Evolutionary conservation across 2,329 filamentous ascomycete genomes (phyloP).

Genomic region (Pseudocercospora pini-densiflorae): DNA sequence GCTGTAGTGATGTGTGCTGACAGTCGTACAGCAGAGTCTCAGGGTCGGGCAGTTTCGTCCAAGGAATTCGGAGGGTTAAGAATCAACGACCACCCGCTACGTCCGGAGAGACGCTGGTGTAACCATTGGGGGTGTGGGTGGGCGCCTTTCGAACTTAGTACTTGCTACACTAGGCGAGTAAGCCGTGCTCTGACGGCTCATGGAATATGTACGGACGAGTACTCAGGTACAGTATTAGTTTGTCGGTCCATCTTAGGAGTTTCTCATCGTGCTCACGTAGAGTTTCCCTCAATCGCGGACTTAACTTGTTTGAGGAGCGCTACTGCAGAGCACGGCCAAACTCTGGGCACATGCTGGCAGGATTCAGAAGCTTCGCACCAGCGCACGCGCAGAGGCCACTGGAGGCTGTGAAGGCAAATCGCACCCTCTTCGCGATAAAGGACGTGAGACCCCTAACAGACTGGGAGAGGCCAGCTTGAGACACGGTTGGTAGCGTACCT

Average conservation of each 20-base stretch:
- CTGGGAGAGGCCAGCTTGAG: neutral
- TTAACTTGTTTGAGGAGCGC: neutral
- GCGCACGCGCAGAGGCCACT: neutral
- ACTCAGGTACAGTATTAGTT: neutral
- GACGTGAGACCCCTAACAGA: neutral
- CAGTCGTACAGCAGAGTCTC: neutral
- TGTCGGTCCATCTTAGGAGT: neutral
- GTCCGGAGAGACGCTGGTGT: neutral
- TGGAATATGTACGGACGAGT: neutral
- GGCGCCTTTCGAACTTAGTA: neutral
- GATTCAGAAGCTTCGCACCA: neutral
- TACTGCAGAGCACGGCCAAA: slow-evolving; percentile 3
- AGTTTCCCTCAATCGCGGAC: neutral
- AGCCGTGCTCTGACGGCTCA: neutral
- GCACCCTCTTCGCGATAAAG: neutral
- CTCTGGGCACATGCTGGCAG: neutral
- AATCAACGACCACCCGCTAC: neutral
- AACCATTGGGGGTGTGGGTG: neutral
- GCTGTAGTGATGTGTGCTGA: neutral
- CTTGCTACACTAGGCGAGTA: neutral
- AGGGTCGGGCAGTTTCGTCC: neutral
- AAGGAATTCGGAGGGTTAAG: slow-evolving; percentile 5
- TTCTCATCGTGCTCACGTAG: neutral
- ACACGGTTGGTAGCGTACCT: neutral
- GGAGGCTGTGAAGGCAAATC: neutral